phyloP scores from a whole-genome alignment of 169 alveolate species.

The Neospora caninum region DNA sequence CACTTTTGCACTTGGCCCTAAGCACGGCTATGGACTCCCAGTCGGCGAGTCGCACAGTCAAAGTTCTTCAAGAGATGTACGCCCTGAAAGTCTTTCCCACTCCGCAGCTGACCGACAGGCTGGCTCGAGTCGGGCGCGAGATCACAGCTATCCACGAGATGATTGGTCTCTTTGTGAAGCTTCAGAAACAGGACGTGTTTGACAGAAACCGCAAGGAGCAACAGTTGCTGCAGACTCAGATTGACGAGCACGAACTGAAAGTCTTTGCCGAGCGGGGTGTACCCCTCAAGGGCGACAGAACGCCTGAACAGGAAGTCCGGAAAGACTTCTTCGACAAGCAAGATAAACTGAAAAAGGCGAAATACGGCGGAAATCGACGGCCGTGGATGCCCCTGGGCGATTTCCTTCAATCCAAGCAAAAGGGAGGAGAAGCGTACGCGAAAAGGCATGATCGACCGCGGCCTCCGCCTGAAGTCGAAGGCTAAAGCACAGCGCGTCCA shows the following conservation, averaged over 20 bases:
- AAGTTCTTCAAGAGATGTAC: constrained; percentile 79
- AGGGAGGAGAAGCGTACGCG: constrained; percentile 81
- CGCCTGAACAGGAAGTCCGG: constrained; percentile 67
- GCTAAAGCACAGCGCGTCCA: no score
- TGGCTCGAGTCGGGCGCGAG: constrained; percentile 82
- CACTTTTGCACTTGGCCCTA: constrained; percentile 73
- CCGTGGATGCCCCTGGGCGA: constrained; percentile 79
- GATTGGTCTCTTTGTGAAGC: constrained; percentile 71
- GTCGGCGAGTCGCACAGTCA: constrained; percentile 36
- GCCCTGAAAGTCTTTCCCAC: constrained; percentile 80
- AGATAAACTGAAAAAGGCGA: constrained; percentile 56
- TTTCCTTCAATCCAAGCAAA: constrained; percentile 72
- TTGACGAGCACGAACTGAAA: constrained; percentile 78
- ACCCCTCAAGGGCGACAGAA: constrained; percentile 48
- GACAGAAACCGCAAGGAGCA: constrained; percentile 71
- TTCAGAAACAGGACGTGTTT: constrained; percentile 76
- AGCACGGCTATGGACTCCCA: constrained; percentile 71
- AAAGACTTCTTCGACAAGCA: constrained; percentile 67
- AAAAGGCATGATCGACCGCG: constrained; percentile 71
- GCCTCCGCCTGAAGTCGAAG: constrained; percentile 44
- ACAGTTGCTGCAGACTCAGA: constrained; percentile 74
- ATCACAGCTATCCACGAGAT: constrained; percentile 80
- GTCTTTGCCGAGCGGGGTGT: constrained; percentile 61
- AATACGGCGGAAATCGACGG: background rate
- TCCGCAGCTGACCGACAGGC: constrained; percentile 75